phyloP scores from a whole-genome alignment of 208 protist species.

The Leishmania turanica region DNA sequence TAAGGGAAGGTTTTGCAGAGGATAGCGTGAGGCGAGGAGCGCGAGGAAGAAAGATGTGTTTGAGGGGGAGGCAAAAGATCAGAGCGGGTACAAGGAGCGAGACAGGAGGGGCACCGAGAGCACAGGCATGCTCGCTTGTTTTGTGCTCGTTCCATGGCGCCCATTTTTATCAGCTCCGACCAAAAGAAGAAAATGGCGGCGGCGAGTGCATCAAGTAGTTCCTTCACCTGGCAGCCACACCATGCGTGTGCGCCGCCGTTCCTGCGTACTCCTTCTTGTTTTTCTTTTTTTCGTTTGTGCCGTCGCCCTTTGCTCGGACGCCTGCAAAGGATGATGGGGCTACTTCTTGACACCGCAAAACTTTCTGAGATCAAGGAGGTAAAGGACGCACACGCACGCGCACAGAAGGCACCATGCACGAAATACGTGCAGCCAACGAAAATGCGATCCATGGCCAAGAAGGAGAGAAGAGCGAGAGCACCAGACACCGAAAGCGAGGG shows the following conservation, averaged over 20 bases:
- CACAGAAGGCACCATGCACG: not conserved
- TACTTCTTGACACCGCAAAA: not conserved
- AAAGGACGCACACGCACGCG: not conserved
- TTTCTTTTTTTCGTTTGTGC: no score
- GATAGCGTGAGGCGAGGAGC: not conserved
- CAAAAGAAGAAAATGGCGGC: not conserved
- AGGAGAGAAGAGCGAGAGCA: not conserved
- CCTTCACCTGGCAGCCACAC: not conserved
- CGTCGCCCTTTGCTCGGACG: not conserved
- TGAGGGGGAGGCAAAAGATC: not conserved
- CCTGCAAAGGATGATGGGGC: not conserved
- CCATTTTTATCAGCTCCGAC: not conserved
- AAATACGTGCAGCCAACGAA: not conserved
- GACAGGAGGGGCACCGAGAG: not conserved
- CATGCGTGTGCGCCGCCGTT: not conserved
- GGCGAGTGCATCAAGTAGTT: not conserved
- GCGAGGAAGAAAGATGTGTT: not conserved
- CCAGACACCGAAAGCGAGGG: not conserved
- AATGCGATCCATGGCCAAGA: not conserved
- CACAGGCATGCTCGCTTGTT: not conserved
- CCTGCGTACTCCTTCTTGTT: not conserved
- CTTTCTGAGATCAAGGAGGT: not conserved
- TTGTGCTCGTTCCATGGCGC: not conserved
- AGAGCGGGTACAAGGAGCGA: not conserved
- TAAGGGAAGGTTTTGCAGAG: not conserved